Conservation (phyloP, 495 filamentous ascomycete genomes). For the Tuber brumale region DNA sequence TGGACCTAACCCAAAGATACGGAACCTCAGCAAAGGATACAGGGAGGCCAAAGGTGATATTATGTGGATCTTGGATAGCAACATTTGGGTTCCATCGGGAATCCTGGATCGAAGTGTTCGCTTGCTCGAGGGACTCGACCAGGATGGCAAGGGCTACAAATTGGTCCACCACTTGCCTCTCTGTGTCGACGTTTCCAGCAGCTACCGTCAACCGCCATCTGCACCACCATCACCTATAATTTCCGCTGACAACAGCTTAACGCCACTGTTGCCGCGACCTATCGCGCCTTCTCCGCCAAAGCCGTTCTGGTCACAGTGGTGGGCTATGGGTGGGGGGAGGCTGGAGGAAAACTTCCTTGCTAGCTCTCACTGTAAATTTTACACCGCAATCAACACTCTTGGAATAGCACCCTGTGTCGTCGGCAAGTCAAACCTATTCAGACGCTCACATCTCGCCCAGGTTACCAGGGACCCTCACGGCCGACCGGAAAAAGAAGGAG, state of each 20-base stretch:
- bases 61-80: conserved; percentile 93
- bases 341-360: conserved; percentile 93
- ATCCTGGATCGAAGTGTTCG: conserved; percentile 83
- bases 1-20: conserved; percentile 95
- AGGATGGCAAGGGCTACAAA: conserved; percentile 60
- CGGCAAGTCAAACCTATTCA: conserved; percentile 98
- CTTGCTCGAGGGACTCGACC: conserved; percentile 61
- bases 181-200: conserved; percentile 56
- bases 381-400: conserved; percentile 93
- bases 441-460: conserved; percentile 76
- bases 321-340: conserved; percentile 61
- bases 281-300: conserved; percentile 18
- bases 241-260: conserved; percentile 10
- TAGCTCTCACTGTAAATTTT: conserved; percentile 94
- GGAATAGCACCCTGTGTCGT: conserved; percentile 86
- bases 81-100: conserved; percentile 80
- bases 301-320: conserved; percentile 23
- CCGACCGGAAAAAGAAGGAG: conserved; percentile 44
- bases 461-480: conserved; percentile 57
- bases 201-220: conserved; percentile 21
- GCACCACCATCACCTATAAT: conserved; percentile 6
- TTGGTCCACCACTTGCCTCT: conserved; percentile 94
- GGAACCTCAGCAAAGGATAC: conserved; percentile 92
- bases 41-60: conserved; percentile 89
- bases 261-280: conserved; percentile 28